Evolutionary conservation across 208 protist genomes (phyloP).

Genomic region (Crithidia acanthocephali): DNA sequence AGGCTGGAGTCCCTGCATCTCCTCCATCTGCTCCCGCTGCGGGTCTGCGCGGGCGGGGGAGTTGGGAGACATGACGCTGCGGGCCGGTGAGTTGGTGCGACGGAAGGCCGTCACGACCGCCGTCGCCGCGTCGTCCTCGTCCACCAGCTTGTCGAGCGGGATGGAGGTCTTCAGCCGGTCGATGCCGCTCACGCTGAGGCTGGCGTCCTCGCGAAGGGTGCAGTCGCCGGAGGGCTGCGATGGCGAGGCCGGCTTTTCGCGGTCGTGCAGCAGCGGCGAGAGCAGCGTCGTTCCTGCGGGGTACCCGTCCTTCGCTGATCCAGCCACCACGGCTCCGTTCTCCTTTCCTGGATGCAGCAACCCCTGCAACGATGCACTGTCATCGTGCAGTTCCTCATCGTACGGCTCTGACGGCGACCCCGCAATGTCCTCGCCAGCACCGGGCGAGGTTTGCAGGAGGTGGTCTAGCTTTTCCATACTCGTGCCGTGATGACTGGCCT

Average conservation of each 20-base stretch:
- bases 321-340: not conserved
- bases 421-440: not conserved
- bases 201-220: not conserved
- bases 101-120: conserved; percentile 25
- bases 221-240: not conserved
- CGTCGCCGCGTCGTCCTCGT: conserved; percentile 20
- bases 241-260: not conserved
- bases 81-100: not conserved
- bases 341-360: not conserved
- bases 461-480: conserved; percentile 3
- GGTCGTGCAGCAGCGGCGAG: not conserved
- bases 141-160: conserved; percentile 2
- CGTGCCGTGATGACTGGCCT: not conserved
- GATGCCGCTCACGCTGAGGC: not conserved
- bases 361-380: not conserved
- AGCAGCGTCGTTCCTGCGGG: not conserved
- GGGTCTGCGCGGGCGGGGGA: not conserved
- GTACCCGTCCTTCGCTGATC: not conserved
- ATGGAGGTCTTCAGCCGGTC: not conserved
- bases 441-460: not conserved
- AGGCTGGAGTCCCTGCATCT: not conserved
- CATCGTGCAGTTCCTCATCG: conserved; percentile 13
- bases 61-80: conserved; percentile 16
- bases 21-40: conserved; percentile 1
- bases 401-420: not conserved